Evolutionary conservation across 257 asterid species (phyloP).

Genomic region (Solanum pennellii): DNA sequence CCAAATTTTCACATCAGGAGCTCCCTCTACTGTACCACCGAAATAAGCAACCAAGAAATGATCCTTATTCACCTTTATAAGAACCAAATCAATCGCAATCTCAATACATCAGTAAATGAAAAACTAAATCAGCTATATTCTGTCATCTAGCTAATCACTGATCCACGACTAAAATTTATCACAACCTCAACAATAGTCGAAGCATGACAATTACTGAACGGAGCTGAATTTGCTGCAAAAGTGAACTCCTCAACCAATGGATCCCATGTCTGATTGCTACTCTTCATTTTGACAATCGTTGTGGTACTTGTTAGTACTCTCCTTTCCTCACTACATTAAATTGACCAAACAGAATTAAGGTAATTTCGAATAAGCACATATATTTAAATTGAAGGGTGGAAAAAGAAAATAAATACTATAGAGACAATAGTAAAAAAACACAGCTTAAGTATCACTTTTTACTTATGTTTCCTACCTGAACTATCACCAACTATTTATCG

Average conservation of each 20-base stretch:
- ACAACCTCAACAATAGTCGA: constrained; percentile 89
- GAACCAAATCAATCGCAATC: background rate
- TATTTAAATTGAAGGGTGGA: background rate
- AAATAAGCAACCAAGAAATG: constrained; percentile 82
- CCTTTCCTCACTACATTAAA: constrained; percentile 27
- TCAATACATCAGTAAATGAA: background rate
- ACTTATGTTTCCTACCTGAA: background rate
- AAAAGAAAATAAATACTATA: background rate
- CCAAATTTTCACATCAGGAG: constrained; percentile 90
- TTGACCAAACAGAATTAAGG: background rate
- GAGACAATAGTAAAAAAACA: background rate
- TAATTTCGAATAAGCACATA: background rate
- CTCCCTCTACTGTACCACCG: constrained; percentile 90
- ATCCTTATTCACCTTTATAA: constrained; percentile 49
- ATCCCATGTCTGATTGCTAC: constrained; percentile 36
- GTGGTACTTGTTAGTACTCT: constrained; percentile 5
- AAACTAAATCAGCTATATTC: background rate
- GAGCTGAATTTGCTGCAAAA: constrained; percentile 54
- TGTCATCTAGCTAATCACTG: background rate
- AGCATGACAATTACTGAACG: constrained; percentile 89
- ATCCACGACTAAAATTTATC: background rate
- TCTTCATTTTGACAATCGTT: constrained; percentile 24
- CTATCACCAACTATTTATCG: background rate
- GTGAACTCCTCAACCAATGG: constrained; percentile 65
- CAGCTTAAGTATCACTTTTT: background rate